Evolutionary conservation across 495 filamentous ascomycete genomes (phyloP).

Genomic region (Clohesyomyces aquaticus): DNA sequence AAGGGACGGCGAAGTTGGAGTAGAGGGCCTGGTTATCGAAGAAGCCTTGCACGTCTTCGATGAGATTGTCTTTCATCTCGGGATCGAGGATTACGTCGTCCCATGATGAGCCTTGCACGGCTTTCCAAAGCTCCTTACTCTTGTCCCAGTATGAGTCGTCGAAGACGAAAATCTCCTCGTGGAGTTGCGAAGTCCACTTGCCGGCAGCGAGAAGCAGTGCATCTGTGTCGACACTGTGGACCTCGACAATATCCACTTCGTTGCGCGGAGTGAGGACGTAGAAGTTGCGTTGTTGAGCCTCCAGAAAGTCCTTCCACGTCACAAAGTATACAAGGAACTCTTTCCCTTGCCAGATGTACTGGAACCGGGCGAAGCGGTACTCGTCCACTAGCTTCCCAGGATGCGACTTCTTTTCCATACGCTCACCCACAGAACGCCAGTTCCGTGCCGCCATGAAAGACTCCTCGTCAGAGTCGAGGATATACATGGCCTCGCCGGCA

Average conservation of each 20-base stretch:
- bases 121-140: conserved; percentile 35
- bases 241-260: conserved; percentile 10
- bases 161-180: conserved; percentile 41
- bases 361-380: conserved; percentile 27
- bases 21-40: conserved; percentile 37
- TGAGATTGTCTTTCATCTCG: conserved; percentile 35
- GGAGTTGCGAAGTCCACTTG: conserved; percentile 35
- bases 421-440: conserved; percentile 30
- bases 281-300: conserved; percentile 4
- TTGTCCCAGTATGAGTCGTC: conserved; percentile 38
- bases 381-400: conserved; percentile 23
- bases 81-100: conserved; percentile 39
- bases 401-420: conserved; percentile 28
- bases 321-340: conserved; percentile 36
- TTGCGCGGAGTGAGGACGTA: conserved; percentile 16
- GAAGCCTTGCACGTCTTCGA: conserved; percentile 41
- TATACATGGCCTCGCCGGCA: conserved; percentile 41
- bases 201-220: conserved; percentile 25
- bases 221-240: conserved; percentile 26
- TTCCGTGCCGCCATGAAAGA: conserved; percentile 28
- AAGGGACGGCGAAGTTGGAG: conserved; percentile 33
- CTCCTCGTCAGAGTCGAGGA: conserved; percentile 16
- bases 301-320: conserved; percentile 12
- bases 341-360: conserved; percentile 32
- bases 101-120: conserved; percentile 31